Evolutionary conservation across 192 early-diverging fungal genomes (phyloP).

Genomic region (Coemansia reversa): DNA sequence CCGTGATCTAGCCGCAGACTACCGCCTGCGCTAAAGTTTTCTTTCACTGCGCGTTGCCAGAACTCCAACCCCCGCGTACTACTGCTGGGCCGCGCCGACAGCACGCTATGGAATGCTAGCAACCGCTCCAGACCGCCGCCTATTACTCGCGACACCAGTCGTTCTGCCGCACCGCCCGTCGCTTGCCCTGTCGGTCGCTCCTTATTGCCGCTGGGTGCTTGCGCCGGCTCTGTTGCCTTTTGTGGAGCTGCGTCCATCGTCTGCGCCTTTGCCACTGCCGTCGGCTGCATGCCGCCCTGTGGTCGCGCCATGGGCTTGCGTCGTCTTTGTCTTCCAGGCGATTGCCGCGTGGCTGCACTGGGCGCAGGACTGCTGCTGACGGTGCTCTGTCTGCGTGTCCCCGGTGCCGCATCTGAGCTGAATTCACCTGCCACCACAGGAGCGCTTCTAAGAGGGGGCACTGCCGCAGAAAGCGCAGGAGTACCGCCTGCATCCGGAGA

Average conservation of each 20-base stretch:
- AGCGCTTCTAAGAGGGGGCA: not conserved
- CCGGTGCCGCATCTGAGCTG: not conserved
- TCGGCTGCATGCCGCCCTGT: not conserved
- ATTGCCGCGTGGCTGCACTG: conserved; percentile 28
- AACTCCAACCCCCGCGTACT: conserved; percentile 18
- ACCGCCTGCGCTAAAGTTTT: conserved; percentile 19
- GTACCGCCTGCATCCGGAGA: conserved; percentile 21
- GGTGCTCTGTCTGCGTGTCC: not conserved
- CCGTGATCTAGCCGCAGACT: conserved; percentile 35
- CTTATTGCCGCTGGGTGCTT: too few species aligned
- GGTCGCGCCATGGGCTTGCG: conserved; percentile 8
- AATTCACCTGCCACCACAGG: not conserved
- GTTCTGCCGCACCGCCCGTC: not conserved
- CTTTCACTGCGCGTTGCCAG: conserved; percentile 23
- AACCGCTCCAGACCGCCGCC: conserved; percentile 36
- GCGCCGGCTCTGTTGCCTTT: not conserved
- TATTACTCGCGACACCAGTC: conserved; percentile 11
- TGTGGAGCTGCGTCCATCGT: not conserved
- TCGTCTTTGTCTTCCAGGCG: conserved; percentile 24
- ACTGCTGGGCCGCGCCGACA: conserved; percentile 2
- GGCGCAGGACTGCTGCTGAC: conserved; percentile 37
- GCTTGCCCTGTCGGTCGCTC: too few species aligned
- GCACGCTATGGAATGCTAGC: conserved; percentile 29
- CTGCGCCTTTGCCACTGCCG: conserved; percentile 1
- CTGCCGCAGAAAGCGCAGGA: conserved; percentile 19